phyloP scores from a whole-genome alignment of 2,329 filamentous ascomycete species.

The Penicillium sp. region DNA sequence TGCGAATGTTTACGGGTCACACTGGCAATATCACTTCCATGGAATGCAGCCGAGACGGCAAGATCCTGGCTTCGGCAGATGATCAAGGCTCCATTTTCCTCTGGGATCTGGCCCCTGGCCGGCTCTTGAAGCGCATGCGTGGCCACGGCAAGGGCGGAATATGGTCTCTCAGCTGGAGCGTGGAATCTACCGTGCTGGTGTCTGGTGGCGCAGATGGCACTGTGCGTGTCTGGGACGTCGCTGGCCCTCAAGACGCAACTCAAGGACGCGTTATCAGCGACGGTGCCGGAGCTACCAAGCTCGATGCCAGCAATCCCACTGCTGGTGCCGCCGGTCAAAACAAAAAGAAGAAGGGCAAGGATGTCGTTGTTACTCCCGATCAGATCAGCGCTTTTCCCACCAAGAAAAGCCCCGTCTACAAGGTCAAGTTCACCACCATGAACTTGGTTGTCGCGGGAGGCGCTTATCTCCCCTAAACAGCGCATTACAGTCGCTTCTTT shows the following conservation, averaged over 20 bases:
- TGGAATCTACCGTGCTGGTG: conserved; percentile 82
- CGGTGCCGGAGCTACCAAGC: conserved; percentile 45
- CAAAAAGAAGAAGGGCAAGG: conserved; percentile 69
- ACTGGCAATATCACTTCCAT: conserved; percentile 79
- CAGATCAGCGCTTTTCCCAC: conserved; percentile 93
- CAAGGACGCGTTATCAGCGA: conserved; percentile 51
- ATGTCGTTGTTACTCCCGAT: conserved; percentile 82
- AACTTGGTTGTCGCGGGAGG: conserved; percentile 86
- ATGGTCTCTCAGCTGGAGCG: conserved; percentile 87
- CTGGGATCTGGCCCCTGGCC: conserved; percentile 87
- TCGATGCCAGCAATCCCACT: conserved; percentile 49
- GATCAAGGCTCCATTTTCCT: conserved; percentile 83
- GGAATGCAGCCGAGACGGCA: conserved; percentile 80
- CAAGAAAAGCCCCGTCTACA: conserved; percentile 92
- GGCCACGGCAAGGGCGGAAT: conserved; percentile 92
- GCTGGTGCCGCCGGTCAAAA: conserved; percentile 43
- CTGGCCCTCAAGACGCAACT: conserved; percentile 57
- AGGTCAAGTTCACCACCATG: conserved; percentile 90
- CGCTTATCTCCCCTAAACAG: conserved; percentile 51
- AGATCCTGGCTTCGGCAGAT: conserved; percentile 85
- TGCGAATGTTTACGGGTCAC: conserved; percentile 89
- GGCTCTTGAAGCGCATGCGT: conserved; percentile 82
- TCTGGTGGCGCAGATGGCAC: conserved; percentile 89
- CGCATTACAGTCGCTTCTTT: background rate
- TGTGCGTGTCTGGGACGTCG: conserved; percentile 89